Base-by-base conservation (phyloP, 257 asterid species). In the Lycium ferocissimum region DNA sequence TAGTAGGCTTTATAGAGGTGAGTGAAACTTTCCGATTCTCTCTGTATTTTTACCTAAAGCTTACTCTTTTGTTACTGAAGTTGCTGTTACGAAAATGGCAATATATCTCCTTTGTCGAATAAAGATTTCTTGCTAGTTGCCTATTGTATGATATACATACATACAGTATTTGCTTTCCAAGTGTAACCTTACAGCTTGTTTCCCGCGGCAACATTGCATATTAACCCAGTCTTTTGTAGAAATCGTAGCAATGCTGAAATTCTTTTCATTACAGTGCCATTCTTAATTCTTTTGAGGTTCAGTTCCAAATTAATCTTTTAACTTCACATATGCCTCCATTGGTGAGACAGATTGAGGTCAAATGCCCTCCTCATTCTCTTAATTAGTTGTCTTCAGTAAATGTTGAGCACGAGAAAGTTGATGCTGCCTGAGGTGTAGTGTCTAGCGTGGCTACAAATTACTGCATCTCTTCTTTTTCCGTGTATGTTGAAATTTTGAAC, bases 41-140 rank as follows among this genome's bases (percentile, higher is more conserved):
- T n/a, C 38, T 73, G 69, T 62, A 62, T 62, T 20, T 62, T 62
- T 20, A 20, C 69, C 69, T 62, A n/a, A 3, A 45, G 80, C n/a
- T 40, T 73, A 26, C 38, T 73, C 80, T 61, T 40, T 45, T 73
- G 18, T 53, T 72, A 72, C 80, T 72, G 58, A 45, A 45, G 22
- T n/a, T 72, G 56, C 54, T 72, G 17, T 45, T 72, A 72, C 57
- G 18, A 47, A 72, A 45, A 43, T n/a, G 13, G 37, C 9, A 45
- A 38, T 18, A 47, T 72, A 45, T 47, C 80, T 73, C 81, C 61
- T 45, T 47, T 45, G 11, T 73, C 59, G 20, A 49, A 9, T 35
- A 22, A 73, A 45, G 40, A n/a, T 73, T 73, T 73, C 80, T 73
- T 20, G 2, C 80, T 73, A 45, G 17, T 73, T 47, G 12, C 26